Evolutionary conservation across 75 land plant genomes (phyloP).

Genomic region (Cupressus sempervirens): DNA sequence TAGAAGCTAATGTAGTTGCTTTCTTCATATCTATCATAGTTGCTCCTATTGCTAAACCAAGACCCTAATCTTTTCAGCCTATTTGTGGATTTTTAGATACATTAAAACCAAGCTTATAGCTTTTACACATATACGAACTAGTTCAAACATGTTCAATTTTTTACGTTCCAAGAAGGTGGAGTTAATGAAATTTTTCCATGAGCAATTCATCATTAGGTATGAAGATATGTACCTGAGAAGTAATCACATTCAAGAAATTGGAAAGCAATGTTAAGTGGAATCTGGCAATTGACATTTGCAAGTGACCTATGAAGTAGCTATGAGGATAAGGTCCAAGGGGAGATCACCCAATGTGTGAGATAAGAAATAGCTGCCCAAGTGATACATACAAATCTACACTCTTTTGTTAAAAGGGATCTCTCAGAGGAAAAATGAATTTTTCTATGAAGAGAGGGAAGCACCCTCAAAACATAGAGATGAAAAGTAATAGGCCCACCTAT

Average conservation of each 20-base stretch:
- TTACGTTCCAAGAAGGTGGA: not conserved
- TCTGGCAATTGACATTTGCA: not conserved
- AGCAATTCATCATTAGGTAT: not conserved
- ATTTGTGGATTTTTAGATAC: not conserved
- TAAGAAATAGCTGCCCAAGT: slow-evolving; percentile 19
- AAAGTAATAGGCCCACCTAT: slow-evolving; percentile 17
- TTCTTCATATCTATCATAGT: slow-evolving; percentile 32
- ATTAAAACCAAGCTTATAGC: not conserved
- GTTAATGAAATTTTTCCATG: not conserved
- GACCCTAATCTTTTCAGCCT: slow-evolving; percentile 6
- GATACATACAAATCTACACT: slow-evolving; percentile 26
- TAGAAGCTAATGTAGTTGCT: no score
- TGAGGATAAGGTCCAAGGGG: slow-evolving; percentile 19
- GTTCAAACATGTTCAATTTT: not conserved
- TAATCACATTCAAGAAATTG: slow-evolving; percentile 18
- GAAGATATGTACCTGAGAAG: slow-evolving; percentile 10
- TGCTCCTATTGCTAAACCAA: slow-evolving; percentile 22
- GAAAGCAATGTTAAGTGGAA: slow-evolving; percentile 16
- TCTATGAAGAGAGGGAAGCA: slow-evolving; percentile 21
- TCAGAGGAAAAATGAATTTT: slow-evolving; percentile 26
- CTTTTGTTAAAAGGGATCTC: slow-evolving; percentile 18
- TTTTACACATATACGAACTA: not conserved
- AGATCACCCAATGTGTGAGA: slow-evolving; percentile 22
- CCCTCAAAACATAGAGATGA: slow-evolving; percentile 23
- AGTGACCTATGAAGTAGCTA: slow-evolving; percentile 19